Percentiles rank a stretch among this genome's conserved stretches.
phyloP scores from a whole-genome alignment of 257 asterid genomes.

The Solanum chilense region DNA sequence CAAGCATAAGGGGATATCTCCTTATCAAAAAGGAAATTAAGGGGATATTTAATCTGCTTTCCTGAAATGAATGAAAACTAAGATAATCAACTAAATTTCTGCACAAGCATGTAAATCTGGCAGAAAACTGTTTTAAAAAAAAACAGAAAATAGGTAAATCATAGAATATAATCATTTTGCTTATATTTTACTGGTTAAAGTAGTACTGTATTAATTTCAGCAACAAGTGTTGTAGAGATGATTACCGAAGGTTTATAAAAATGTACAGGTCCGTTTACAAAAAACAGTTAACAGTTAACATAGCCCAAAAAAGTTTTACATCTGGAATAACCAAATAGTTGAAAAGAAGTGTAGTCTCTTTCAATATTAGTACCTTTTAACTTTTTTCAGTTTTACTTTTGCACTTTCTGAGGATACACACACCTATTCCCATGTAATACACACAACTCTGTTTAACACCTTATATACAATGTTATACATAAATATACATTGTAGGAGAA shows the following conservation, averaged over 20 bases:
- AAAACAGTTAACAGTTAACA: neutral
- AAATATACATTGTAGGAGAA: neutral
- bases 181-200: neutral
- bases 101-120: neutral
- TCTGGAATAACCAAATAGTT: neutral
- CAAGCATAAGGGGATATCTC: neutral
- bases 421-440: neutral
- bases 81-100: neutral
- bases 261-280: neutral
- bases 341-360: neutral
- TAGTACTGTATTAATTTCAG: neutral
- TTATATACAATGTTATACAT: neutral
- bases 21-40: neutral
- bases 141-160: neutral
- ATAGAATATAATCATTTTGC: neutral
- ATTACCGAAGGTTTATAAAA: neutral
- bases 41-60: neutral
- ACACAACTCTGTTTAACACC: neutral
- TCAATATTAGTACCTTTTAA: neutral
- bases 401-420: neutral
- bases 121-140: neutral
- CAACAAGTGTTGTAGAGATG: neutral
- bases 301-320: neutral
- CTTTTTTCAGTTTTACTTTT: neutral
- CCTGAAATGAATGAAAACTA: neutral